Percentiles rank a stretch among this genome's conserved stretches.
Conservation (phyloP, 23 red algal species). For the Pyropia yezoensis region DNA sequence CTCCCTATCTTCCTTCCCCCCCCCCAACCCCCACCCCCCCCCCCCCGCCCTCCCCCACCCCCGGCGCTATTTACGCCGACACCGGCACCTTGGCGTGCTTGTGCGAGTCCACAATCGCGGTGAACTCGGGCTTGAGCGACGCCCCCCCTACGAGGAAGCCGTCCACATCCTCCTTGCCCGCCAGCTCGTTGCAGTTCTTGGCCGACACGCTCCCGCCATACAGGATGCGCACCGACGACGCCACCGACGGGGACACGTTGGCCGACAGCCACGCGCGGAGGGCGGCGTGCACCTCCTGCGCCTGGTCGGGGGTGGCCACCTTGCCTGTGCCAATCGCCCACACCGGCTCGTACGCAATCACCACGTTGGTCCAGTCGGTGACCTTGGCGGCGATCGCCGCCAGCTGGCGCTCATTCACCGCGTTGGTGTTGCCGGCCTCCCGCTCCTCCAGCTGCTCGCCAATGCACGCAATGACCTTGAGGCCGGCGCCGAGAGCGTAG, state of each 20-base stretch:
- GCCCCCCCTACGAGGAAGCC: constrained; percentile 90
- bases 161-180: constrained; percentile 65
- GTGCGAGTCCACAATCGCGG: constrained; percentile 67
- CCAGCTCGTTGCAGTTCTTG: constrained; percentile 64
- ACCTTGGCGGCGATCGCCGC: constrained; percentile 52
- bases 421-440: constrained; percentile 53
- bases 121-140: constrained; percentile 76
- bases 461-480: constrained; percentile 81
- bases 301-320: constrained; percentile 90
- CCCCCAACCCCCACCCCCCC: too few relatives aligned
- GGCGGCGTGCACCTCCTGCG: constrained; percentile 75
- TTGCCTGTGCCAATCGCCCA: constrained; percentile 97
- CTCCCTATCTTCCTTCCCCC: too few relatives aligned
- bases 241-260: constrained; percentile 56
- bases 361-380: constrained; percentile 62
- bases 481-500: constrained; percentile 64
- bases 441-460: constrained; percentile 81
- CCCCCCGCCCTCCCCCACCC: too few relatives aligned
- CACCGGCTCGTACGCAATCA: constrained; percentile 94
- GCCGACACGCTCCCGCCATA: constrained; percentile 81
- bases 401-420: constrained; percentile 74
- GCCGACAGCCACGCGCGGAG: constrained; percentile 58
- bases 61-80: too few relatives aligned
- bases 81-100: not conserved
- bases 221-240: constrained; percentile 63